Evolutionary conservation across 495 filamentous ascomycete genomes (phyloP), one percentile per base, ranked within the genome.

Genomic region (Stereocaulon alpinum): DNA sequence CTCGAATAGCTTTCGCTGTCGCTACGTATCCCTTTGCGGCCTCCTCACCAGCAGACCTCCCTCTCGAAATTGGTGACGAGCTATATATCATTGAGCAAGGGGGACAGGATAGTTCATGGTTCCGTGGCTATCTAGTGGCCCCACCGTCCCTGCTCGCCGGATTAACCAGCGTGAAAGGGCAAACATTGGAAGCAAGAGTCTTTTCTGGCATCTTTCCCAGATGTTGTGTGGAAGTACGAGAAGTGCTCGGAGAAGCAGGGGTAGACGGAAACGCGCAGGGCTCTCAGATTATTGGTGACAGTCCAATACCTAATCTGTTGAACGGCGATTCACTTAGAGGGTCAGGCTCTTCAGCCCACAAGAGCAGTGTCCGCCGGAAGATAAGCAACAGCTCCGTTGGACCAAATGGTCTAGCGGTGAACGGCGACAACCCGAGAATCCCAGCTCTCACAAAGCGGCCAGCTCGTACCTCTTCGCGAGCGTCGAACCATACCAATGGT

Each of bases 1-100:
- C 91, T 72, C 90, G 89, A 66, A 96, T 98, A 76, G 93, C 91
- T 66, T 97, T 96, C 75, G 94, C 92, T 62, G 87, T 98, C 70
- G 92, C 91, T 70, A 88, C 84, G 61, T 92, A 91, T 69, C 93
- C 93, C 34, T 98, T 97, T 74, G 80, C 84, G 59, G 86, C 93
- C 50, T 85, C 86, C 37, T 86, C 83, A 59, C 84, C 91, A 32
- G 88, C 88, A 65, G 93, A 98, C 72, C 83, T 98, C n/a, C 92
- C 93, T 15, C 82, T 98, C 66, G 90, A 98, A 72, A 85, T 98
- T 30, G 93, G 93, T 68, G 93, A 98, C 78, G 93, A 97, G 72
- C 77, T 98, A 55, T 98, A 98, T 73, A 95, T 98, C 58, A 96
- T 98, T 68, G 93, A 98, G 74, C 89, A 96, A 72, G 85, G 86